phyloP scores from a whole-genome alignment of 176 grass and related monocot species.

The Elymus sibiricus region DNA sequence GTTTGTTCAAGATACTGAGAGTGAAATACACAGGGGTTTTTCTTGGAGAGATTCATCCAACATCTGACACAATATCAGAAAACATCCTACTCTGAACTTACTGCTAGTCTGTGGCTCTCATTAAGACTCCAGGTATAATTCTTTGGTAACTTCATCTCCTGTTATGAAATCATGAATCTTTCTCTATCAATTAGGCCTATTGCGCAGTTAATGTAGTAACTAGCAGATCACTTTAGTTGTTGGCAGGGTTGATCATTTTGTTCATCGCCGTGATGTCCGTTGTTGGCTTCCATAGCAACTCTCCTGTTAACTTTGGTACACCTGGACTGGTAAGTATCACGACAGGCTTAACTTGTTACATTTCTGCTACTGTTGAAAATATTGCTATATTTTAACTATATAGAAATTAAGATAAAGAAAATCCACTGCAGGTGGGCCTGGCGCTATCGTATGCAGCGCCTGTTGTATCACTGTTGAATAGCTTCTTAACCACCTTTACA shows the following conservation, averaged over 20 bases:
- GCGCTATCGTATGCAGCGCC: slow-evolving; percentile 89
- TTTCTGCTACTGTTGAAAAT: slow-evolving; percentile 10
- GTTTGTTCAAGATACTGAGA: slow-evolving; percentile 35
- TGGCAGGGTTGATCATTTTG: slow-evolving; percentile 85
- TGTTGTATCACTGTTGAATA: slow-evolving; percentile 86
- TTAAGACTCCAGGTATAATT: slow-evolving; percentile 72
- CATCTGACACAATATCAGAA: slow-evolving; percentile 76
- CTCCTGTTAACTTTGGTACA: slow-evolving; percentile 62
- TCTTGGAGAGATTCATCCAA: slow-evolving; percentile 69
- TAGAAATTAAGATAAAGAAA: slow-evolving; percentile 20
- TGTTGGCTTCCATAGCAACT: slow-evolving; percentile 46
- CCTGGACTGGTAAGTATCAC: slow-evolving; percentile 71
- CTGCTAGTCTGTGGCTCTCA: slow-evolving; percentile 87
- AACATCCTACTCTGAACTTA: slow-evolving; percentile 84
- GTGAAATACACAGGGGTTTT: slow-evolving; percentile 56
- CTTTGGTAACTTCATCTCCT: not conserved
- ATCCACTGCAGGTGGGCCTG: slow-evolving; percentile 67
- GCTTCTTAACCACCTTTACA: slow-evolving; percentile 87
- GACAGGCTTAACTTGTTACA: not conserved
- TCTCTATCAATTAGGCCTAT: not conserved
- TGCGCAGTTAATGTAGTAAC: slow-evolving; percentile 22
- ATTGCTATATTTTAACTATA: not conserved
- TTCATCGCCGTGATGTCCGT: slow-evolving; percentile 83
- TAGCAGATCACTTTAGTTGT: slow-evolving; percentile 55
- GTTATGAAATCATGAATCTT: not conserved